Evolutionary conservation across 805 yeast species (phyloP), one percentile per base, ranked within the genome.

Genomic region (Suhomyces emberorum): DNA sequence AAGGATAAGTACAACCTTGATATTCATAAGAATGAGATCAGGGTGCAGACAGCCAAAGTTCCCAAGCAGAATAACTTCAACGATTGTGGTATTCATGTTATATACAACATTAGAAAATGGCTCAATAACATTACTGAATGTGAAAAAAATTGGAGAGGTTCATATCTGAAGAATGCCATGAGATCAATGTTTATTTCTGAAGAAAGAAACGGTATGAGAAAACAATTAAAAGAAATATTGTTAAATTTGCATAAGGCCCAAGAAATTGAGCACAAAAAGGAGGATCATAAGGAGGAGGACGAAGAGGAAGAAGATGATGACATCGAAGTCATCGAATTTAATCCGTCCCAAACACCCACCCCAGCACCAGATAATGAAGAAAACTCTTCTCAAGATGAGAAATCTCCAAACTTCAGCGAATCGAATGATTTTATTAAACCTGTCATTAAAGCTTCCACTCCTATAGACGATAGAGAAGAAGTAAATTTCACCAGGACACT

Each of bases 31-130:
- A 56, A 61, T 4, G 70, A 65, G 28, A 74, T 89, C 15, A 57
- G 69, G 29, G 60, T 76, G 31, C 55, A 65, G 34, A 57, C 66
- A 6, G 78, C 80, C 4, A 52, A 65, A 4, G 93, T 88, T 0
- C 96, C 97, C 1, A 78, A 72, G 40, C 98, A 93, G 53, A 79
- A 80, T 20, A 93, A 93, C 55, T 79, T 81, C 61, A 86, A 88
- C 54, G 98, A 93, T 56, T 93, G 98, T 64, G 98, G 98, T 1
- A 77, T 93, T 15, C 96, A 86, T 61, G 85, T 91, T 2, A 81
- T 93, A 11, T 81, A 81, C 47, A 88, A 84, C 48, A 71, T 81
- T 9, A 65, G 69, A 38, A 76, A 72, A 43, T 80, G 86, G 59
- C 65, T 82, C 30, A 61, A 63, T 16, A 59, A 74, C 26, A 76